A percentile compares a stretch with the other conserved stretches of the same genome.
phyloP scores from a whole-genome alignment of 805 yeast genomes.

The Sporopachydermia quercuum region DNA sequence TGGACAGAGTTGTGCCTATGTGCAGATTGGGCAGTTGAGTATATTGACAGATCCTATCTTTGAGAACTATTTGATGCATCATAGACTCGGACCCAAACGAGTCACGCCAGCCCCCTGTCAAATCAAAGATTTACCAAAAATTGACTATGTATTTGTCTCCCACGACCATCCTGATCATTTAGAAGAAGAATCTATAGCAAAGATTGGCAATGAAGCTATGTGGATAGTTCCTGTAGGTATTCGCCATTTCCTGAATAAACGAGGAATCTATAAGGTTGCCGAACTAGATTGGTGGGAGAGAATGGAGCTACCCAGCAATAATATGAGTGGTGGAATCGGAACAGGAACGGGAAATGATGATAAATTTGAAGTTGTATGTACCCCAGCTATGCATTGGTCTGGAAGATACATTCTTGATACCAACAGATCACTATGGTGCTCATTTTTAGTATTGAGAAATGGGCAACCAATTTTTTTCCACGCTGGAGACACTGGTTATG shows the following conservation, averaged over 20 bases:
- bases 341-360: slow-evolving; percentile 22
- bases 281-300: slow-evolving; percentile 94
- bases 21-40: slow-evolving; percentile 58
- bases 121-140: slow-evolving; percentile 45
- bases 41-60: slow-evolving; percentile 81
- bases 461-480: slow-evolving; percentile 68
- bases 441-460: slow-evolving; percentile 55
- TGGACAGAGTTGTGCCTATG: slow-evolving; percentile 77
- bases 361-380: slow-evolving; percentile 65
- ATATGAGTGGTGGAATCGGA: slow-evolving; percentile 7
- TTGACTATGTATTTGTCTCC: slow-evolving; percentile 65
- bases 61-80: slow-evolving; percentile 32
- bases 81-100: slow-evolving; percentile 67
- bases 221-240: slow-evolving; percentile 90
- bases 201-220: slow-evolving; percentile 41
- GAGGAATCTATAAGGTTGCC: slow-evolving; percentile 44
- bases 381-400: slow-evolving; percentile 97
- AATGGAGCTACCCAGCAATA: slow-evolving; percentile 25
- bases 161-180: slow-evolving; percentile 96
- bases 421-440: slow-evolving; percentile 78
- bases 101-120: slow-evolving; percentile 64
- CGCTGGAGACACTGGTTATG: slow-evolving; percentile 92
- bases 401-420: slow-evolving; percentile 74
- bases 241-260: slow-evolving; percentile 36
- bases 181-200: slow-evolving; percentile 42